These are phyloP conservation scores for Paratinospora sagittata DNA, from an alignment of 164 flowering plant genomes.

Conservation along the genomic window DNA sequence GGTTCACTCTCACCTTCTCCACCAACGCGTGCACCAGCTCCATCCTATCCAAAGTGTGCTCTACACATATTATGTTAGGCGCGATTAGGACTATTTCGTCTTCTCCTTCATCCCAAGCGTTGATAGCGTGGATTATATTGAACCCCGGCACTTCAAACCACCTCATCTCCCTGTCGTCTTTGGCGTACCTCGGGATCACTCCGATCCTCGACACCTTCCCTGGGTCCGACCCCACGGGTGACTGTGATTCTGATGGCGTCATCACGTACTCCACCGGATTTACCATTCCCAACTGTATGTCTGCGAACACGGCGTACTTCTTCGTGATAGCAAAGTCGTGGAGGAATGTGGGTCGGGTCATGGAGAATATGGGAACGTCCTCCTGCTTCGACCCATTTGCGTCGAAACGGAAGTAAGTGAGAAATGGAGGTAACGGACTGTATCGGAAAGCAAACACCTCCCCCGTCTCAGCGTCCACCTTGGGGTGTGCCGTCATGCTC, in stretches of 20 bases:
- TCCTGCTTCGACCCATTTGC: slow-evolving; percentile 37
- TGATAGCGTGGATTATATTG: slow-evolving; percentile 56
- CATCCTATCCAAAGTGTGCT: slow-evolving; percentile 53
- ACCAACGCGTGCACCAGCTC: slow-evolving; percentile 50
- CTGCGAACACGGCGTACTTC: slow-evolving; percentile 51
- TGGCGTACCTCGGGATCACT: slow-evolving; percentile 59
- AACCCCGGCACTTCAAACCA: slow-evolving; percentile 82
- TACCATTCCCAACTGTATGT: slow-evolving; percentile 59
- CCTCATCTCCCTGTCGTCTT: slow-evolving; percentile 48
- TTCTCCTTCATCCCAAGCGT: slow-evolving; percentile 77
- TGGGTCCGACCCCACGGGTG: slow-evolving; percentile 42
- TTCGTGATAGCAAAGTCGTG: slow-evolving; percentile 81
- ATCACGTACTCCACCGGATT: slow-evolving; percentile 41
- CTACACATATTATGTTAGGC: slow-evolving; percentile 50
- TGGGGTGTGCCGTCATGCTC: slow-evolving; percentile 90
- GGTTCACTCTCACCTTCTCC: slow-evolving; percentile 58
- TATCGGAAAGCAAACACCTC: slow-evolving; percentile 68
- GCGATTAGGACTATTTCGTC: slow-evolving; percentile 50
- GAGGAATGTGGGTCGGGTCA: slow-evolving; percentile 43
- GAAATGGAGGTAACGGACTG: slow-evolving; percentile 54
- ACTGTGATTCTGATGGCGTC: slow-evolving; percentile 20
- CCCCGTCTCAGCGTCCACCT: slow-evolving; percentile 47
- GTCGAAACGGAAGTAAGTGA: slow-evolving; percentile 50
- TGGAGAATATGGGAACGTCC: slow-evolving; percentile 61
- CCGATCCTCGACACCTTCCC: slow-evolving; percentile 55